These are phyloP conservation scores for Trifolium dubium DNA, from an alignment of 306 rosid genomes.

Conservation along the genomic window DNA sequence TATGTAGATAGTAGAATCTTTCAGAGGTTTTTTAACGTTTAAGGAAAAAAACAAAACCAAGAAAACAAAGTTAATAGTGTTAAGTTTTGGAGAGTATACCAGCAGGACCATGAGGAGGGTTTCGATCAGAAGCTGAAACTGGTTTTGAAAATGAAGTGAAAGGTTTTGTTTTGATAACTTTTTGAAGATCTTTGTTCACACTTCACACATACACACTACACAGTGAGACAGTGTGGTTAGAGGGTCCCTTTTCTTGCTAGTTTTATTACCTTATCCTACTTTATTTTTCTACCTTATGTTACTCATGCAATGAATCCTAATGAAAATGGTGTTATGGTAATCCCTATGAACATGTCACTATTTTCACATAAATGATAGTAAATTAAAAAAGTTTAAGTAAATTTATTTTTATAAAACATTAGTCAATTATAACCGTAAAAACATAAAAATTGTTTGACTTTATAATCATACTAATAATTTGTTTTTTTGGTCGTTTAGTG, in stretches of 20 bases:
- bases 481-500: too few species aligned
- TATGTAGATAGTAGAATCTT: slow-evolving; percentile 4
- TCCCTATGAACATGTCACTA: not conserved
- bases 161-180: slow-evolving; percentile 28
- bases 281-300: not conserved
- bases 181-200: slow-evolving; percentile 12
- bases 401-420: too few species aligned
- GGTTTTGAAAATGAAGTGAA: slow-evolving; percentile 37
- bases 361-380: not conserved
- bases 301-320: not conserved
- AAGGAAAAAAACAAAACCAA: not conserved
- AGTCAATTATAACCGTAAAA: too few species aligned
- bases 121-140: not conserved
- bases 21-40: slow-evolving; percentile 10
- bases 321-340: not conserved
- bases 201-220: slow-evolving; percentile 21
- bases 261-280: slow-evolving; percentile 3
- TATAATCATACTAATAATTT: too few species aligned
- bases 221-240: not conserved
- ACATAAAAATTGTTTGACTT: too few species aligned
- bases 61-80: not conserved
- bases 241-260: slow-evolving; percentile 27
- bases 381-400: too few species aligned
- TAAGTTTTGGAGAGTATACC: not conserved
- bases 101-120: slow-evolving; percentile 25